These are phyloP conservation scores for Metschnikowia proteae DNA, from an alignment of 805 yeast genomes.

Conservation along the genomic window DNA sequence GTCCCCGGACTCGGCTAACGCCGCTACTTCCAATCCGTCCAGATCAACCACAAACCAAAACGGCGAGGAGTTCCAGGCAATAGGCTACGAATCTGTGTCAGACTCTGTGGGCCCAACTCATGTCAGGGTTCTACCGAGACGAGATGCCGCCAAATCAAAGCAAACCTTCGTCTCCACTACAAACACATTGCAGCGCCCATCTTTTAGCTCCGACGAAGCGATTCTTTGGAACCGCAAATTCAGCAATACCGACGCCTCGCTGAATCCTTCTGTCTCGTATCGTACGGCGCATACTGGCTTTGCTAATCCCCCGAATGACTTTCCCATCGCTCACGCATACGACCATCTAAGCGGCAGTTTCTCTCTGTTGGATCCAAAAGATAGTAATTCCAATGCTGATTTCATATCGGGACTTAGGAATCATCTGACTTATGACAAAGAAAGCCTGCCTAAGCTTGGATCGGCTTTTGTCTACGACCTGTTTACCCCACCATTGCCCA, in stretches of 20 bases:
- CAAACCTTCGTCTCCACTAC: conserved; percentile 5
- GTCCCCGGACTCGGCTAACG: not conserved
- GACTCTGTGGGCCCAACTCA: conserved; percentile 28
- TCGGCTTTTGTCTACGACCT: conserved; percentile 1
- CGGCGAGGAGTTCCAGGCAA: conserved; percentile 31
- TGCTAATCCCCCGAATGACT: not conserved
- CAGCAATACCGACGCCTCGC: not conserved
- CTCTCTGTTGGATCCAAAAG: conserved; percentile 13
- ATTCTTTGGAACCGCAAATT: not conserved
- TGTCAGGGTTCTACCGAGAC: conserved; percentile 17
- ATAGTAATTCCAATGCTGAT: not conserved
- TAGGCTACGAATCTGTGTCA: conserved; percentile 31
- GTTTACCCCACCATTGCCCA: conserved; percentile 4
- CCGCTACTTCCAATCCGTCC: conserved; percentile 6
- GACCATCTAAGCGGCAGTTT: conserved; percentile 11
- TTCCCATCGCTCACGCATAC: conserved; percentile 3
- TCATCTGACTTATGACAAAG: not conserved
- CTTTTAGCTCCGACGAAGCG: conserved; percentile 9
- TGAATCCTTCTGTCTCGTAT: not conserved
- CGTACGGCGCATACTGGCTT: conserved; percentile 3
- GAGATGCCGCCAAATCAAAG: conserved; percentile 7
- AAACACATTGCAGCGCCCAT: conserved; percentile 6
- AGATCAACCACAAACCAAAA: not conserved
- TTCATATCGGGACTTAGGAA: not conserved
- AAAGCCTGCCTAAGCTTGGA: not conserved